Evolutionary conservation across 169 alveolate genomes (phyloP), one percentile per base, ranked within the genome.

Genomic region (Prorocentrum cordatum): DNA sequence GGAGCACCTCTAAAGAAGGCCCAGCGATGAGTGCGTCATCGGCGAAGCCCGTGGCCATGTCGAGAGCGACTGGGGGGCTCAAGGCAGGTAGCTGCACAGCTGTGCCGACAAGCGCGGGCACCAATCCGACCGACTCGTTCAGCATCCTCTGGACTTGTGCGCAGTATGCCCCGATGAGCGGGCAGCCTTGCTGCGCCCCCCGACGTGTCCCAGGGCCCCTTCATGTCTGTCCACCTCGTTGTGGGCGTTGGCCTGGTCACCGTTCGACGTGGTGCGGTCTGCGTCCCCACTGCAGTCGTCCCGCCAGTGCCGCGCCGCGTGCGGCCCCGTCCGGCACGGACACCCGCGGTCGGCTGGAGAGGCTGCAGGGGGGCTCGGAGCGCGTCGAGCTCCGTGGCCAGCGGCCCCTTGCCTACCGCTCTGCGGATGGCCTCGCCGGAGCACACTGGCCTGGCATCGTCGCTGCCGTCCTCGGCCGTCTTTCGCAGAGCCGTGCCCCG

Each of bases 241-340:
- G 83, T 72, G 83, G 12, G 70, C 85, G 58, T 73, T 73, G 29
- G 71, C 67, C 39, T 72, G 35, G 27, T 73, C 85, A 42, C 12
- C 47, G 26, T 68, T 27, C 33, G 50, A 18, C 39, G 26, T n/a
- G 14, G 50, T 38, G 24, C 36, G 70, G 35, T 24, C 35, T 6
- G 85, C 2, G 58, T 50, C 85, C 31, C 29, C 38, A 0, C 16
- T 9, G 36, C n/a, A 33, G 6, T 27, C 35, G 45, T 10, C n/a
- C 27, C 26, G 64, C 83, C 66, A 45, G 14, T 42, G 83, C 31
- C 66, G 45, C 27, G 24, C 6, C 29, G 32, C 5, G 42, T 72
- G 83, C 1, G 83, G 83, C 47, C 68, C 6, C 68, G 54, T 1
- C 67, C 83, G 32, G 50, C 45, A 3, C 24, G 39, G 18, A 72